These are phyloP conservation scores for Calocybe indica DNA, from an alignment of 768 basidiomycete genomes.

Conservation along the genomic window DNA sequence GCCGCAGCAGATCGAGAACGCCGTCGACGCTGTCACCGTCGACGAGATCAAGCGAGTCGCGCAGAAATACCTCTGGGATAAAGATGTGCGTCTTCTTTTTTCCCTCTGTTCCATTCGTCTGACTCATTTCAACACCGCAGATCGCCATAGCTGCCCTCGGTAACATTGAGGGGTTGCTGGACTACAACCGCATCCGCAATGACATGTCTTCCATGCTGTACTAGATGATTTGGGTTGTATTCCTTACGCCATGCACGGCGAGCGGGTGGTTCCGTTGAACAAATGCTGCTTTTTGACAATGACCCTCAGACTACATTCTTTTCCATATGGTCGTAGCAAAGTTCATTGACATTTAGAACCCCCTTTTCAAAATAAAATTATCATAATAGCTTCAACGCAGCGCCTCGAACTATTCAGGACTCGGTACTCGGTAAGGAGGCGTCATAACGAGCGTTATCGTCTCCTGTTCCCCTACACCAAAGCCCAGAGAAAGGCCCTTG, in stretches of 20 bases:
- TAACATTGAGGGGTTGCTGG: slow-evolving; percentile 84
- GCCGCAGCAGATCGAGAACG: slow-evolving; percentile 89
- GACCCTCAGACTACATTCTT: too few relatives aligned
- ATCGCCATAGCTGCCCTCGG: slow-evolving; percentile 87
- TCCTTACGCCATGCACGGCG: not conserved
- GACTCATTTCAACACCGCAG: slow-evolving; percentile 26
- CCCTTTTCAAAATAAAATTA: too few relatives aligned
- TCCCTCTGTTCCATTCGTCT: slow-evolving; percentile 2
- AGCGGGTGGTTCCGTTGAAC: too few relatives aligned
- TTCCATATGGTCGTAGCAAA: too few relatives aligned
- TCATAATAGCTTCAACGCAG: too few relatives aligned
- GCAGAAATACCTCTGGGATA: slow-evolving; percentile 96
- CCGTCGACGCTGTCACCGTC: slow-evolving; percentile 82
- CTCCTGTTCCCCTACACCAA: too few relatives aligned
- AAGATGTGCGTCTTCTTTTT: slow-evolving; percentile 59
- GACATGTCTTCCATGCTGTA: slow-evolving; percentile 80
- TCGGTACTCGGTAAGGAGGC: too few relatives aligned
- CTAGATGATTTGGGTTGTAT: slow-evolving; percentile 31
- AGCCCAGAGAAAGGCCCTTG: too few relatives aligned
- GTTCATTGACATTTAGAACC: too few relatives aligned
- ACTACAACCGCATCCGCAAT: slow-evolving; percentile 86
- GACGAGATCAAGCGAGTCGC: slow-evolving; percentile 93
- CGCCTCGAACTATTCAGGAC: too few relatives aligned
- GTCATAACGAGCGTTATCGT: too few relatives aligned
- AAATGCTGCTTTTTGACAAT: too few relatives aligned